Evolutionary conservation across 148 eudicot species (phyloP).

Genomic region (Euryodendron excelsum): DNA sequence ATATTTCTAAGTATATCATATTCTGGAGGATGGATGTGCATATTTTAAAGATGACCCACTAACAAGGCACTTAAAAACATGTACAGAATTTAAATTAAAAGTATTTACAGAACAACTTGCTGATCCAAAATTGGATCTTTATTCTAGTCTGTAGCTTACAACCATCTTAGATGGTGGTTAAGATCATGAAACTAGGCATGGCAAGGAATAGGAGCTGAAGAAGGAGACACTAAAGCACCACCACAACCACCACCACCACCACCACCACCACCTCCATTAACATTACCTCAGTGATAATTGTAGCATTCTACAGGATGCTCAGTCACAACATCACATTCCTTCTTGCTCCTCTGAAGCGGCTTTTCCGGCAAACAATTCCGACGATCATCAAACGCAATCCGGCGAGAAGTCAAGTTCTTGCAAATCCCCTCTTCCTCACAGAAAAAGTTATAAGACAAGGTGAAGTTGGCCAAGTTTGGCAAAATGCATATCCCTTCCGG

Average conservation of each 20-base stretch:
- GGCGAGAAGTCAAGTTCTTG: conserved; percentile 43
- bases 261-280: background rate
- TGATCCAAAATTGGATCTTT: conserved; percentile 7
- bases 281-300: conserved; percentile 21
- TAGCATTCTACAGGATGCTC: conserved; percentile 62
- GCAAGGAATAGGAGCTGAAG: background rate
- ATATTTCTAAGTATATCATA: background rate
- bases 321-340: conserved; percentile 47
- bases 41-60: background rate
- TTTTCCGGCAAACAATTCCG: conserved; percentile 62
- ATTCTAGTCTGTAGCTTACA: background rate
- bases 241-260: background rate
- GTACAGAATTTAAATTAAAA: background rate
- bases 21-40: background rate
- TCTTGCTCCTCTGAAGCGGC: conserved; percentile 64
- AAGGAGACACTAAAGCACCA: background rate
- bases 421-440: conserved; percentile 63
- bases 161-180: background rate
- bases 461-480: conserved; percentile 55
- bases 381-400: conserved; percentile 48
- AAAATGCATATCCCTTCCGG: conserved; percentile 51
- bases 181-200: conserved; percentile 7
- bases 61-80: too few species aligned
- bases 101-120: background rate
- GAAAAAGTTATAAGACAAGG: conserved; percentile 62